Conservation (phyloP, 352 stramenopile genomes). For the Phytophthora litchii region DNA sequence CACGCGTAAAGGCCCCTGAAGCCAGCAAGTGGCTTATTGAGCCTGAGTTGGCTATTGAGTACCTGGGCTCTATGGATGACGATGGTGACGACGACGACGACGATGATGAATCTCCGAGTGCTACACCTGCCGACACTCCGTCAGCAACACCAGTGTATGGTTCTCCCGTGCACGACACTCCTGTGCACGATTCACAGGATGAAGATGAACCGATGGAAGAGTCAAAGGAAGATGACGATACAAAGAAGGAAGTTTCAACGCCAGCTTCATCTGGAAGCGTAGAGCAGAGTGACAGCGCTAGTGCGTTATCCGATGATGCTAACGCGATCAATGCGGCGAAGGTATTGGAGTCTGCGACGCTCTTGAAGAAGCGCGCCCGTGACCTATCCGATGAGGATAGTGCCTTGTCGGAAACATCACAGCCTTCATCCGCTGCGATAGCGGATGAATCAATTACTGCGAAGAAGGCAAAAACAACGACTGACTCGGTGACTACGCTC, state of each 20-base stretch:
- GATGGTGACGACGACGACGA: constrained; percentile 72
- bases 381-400: constrained; percentile 30
- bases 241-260: constrained; percentile 43
- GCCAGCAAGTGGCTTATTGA: constrained; percentile 86
- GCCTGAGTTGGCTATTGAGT: constrained; percentile 76
- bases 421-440: constrained; percentile 6
- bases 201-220: constrained; percentile 49
- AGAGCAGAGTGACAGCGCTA: constrained; percentile 56
- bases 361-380: constrained; percentile 64
- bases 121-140: constrained; percentile 70
- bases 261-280: constrained; percentile 43
- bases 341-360: constrained; percentile 38
- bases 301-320: constrained; percentile 49
- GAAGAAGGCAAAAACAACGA: constrained; percentile 42
- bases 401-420: constrained; percentile 19
- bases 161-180: constrained; percentile 56
- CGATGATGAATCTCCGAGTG: constrained; percentile 71
- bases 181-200: constrained; percentile 45
- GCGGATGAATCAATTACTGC: constrained; percentile 18
- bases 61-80: constrained; percentile 83
- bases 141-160: constrained; percentile 74
- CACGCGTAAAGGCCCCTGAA: constrained; percentile 71
- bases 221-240: constrained; percentile 40
- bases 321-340: constrained; percentile 26
- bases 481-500: constrained; percentile 22